These are phyloP conservation scores for Plasmopara viticola DNA, from an alignment of 352 stramenopile genomes.

Conservation along the genomic window DNA sequence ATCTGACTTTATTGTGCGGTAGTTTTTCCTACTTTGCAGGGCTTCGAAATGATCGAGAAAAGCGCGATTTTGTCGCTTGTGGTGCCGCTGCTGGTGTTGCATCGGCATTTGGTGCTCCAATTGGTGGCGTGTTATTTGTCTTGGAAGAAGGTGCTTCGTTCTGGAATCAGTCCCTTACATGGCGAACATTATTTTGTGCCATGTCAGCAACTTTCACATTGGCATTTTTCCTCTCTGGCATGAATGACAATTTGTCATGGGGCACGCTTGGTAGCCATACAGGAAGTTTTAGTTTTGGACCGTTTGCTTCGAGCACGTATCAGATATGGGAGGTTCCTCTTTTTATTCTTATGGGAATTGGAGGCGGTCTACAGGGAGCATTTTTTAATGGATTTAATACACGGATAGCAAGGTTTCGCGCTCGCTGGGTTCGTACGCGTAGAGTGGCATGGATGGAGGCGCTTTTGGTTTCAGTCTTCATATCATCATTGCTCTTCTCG, in stretches of 20 bases:
- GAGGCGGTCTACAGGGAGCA: constrained; percentile 77
- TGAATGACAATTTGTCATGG: constrained; percentile 71
- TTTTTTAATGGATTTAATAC: constrained; percentile 76
- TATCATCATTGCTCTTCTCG: constrained; percentile 58
- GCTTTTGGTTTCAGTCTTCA: constrained; percentile 46
- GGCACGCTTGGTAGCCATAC: constrained; percentile 65
- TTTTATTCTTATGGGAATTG: constrained; percentile 82
- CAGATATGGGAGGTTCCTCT: constrained; percentile 84
- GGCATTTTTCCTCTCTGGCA: constrained; percentile 70
- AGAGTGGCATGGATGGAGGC: constrained; percentile 54
- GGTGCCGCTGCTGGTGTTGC: constrained; percentile 84
- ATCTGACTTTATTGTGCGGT: not conserved
- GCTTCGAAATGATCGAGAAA: constrained; percentile 87
- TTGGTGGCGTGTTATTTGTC: constrained; percentile 84
- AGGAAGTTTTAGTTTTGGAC: constrained; percentile 66
- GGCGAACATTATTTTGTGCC: constrained; percentile 82
- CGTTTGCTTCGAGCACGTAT: constrained; percentile 68
- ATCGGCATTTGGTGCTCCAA: constrained; percentile 86
- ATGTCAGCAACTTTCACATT: constrained; percentile 85
- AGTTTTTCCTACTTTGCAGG: constrained; percentile 83
- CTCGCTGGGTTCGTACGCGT: constrained; percentile 53
- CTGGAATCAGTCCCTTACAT: constrained; percentile 77
- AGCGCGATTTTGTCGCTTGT: constrained; percentile 85
- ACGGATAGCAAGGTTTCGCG: constrained; percentile 35
- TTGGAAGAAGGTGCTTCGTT: constrained; percentile 84